Percentiles rank a stretch among this genome's conserved stretches.
Evolutionary conservation across 495 filamentous ascomycete species (phyloP).

Genomic region (Trichoderma gamsii): DNA sequence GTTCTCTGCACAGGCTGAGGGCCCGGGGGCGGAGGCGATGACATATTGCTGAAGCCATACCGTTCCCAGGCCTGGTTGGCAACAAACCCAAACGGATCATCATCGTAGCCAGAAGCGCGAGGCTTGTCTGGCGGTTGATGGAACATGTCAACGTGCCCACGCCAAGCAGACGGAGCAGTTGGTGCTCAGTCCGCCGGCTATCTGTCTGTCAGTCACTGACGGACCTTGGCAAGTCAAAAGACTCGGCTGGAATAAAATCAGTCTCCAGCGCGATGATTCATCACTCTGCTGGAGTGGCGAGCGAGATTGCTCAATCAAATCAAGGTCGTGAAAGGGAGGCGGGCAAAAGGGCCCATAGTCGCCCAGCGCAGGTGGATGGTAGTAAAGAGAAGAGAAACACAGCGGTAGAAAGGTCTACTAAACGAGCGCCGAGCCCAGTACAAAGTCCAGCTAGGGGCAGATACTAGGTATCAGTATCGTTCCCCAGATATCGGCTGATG

Average conservation of each 20-base stretch:
- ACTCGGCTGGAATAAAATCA: slow-evolving; percentile 13
- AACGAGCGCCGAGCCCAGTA: background rate
- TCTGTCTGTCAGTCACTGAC: slow-evolving; percentile 11
- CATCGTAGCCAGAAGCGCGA: slow-evolving; percentile 4
- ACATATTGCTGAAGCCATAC: background rate
- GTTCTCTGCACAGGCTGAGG: slow-evolving; percentile 6
- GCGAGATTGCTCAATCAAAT: slow-evolving; percentile 9
- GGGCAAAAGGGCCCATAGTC: slow-evolving; percentile 10
- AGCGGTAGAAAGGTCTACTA: background rate
- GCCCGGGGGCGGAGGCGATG: background rate
- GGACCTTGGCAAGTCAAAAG: slow-evolving; percentile 7
- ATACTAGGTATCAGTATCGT: slow-evolving; percentile 14
- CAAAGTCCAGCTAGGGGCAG: slow-evolving; percentile 4
- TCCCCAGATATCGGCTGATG: slow-evolving; percentile 17
- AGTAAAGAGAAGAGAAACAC: slow-evolving; percentile 11
- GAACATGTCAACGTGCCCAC: slow-evolving; percentile 14
- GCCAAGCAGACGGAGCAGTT: slow-evolving; percentile 9
- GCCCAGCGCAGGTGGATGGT: background rate
- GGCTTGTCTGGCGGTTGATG: slow-evolving; percentile 9
- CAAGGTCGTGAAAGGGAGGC: slow-evolving; percentile 6
- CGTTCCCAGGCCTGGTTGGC: background rate
- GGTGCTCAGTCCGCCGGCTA: slow-evolving; percentile 10
- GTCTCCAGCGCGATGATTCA: slow-evolving; percentile 12
- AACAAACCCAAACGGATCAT: slow-evolving; percentile 9
- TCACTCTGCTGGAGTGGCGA: slow-evolving; percentile 10